Evolutionary conservation across 371 early-diverging fungal species (phyloP), one percentile per base, ranked within the genome.

Genomic region (Mucor mucedo): DNA sequence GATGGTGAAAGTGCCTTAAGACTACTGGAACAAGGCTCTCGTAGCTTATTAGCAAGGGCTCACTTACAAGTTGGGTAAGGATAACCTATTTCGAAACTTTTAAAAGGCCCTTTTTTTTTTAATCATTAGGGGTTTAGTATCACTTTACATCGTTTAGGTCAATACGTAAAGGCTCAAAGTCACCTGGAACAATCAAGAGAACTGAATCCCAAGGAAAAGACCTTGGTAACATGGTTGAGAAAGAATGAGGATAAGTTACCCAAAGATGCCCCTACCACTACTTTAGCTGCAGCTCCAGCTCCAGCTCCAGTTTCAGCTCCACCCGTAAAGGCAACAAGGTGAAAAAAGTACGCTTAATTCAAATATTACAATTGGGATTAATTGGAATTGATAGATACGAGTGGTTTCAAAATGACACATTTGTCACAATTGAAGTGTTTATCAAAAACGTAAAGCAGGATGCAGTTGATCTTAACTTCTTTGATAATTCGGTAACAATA

Each of bases 401-500:
- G 75, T 97, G 97, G 97, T 97, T 93, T 79, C 98, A 98, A 80
- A 98, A 90, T 65, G 97, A 97, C 67, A 75, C 83, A 58, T 87
- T 80, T 70, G 90, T 98, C 45, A 93, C 89, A 8, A 79, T 98
- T 42, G 88, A 91, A 62, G 82, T 98, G 27, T 96, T 96, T 68
- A 86, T 93, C 75, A 96, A 95, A 80, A 90, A 92, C n/a, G 84
- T 89, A 44, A 85, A 88, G 65, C 73, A 83, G 55, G 87, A 87
- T 2, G 68, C 78, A n/a, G 89, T 94, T 2, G 54, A 78, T 28
- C 65, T 97, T 55, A 85, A 86, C 41, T 86, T 95, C 66, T 71
- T 78, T 3, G 78, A 79, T 5, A 79, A 73, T 8, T 67, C 91
- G 13, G 88, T 84, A 78, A 69, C 77, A 21, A 21, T 21, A 0